phyloP scores from a whole-genome alignment of 306 rosid genomes.

The Vigna angularis region DNA sequence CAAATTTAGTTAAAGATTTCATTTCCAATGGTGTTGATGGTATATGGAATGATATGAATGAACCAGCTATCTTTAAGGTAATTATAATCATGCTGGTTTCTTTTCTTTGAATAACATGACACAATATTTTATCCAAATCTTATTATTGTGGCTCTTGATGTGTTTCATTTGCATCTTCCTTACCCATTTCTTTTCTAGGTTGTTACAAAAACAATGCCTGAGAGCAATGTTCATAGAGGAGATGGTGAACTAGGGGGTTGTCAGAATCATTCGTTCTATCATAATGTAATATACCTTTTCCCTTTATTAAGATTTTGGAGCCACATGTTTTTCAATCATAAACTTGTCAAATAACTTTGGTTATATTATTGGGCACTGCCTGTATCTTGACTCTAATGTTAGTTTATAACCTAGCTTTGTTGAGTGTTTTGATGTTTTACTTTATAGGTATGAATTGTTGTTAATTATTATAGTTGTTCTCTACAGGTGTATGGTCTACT shows the following conservation, averaged over 20 bases:
- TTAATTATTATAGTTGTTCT: constrained; percentile 36
- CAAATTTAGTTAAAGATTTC: constrained; percentile 82
- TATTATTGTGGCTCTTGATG: constrained; percentile 29
- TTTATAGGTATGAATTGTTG: not conserved
- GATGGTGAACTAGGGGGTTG: constrained; percentile 91
- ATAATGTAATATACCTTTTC: constrained; percentile 69
- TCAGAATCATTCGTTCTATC: constrained; percentile 88
- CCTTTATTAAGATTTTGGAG: constrained; percentile 39
- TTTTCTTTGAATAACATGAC: not conserved
- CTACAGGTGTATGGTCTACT: constrained; percentile 84
- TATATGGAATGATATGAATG: constrained; percentile 99
- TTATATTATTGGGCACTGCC: constrained; percentile 30
- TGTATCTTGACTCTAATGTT: constrained; percentile 35
- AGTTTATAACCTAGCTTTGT: constrained; percentile 23
- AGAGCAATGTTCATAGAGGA: constrained; percentile 85
- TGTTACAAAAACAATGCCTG: constrained; percentile 95
- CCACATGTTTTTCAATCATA: constrained; percentile 25
- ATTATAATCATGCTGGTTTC: constrained; percentile 6
- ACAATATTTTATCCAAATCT: constrained; percentile 10
- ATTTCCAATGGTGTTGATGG: constrained; percentile 85
- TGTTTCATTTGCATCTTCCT: constrained; percentile 23
- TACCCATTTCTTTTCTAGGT: constrained; percentile 52
- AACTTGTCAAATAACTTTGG: constrained; percentile 25
- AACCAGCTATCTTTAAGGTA: constrained; percentile 92
- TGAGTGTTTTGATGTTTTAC: constrained; percentile 29